Evolutionary conservation across 2,329 filamentous ascomycete genomes (phyloP).

Genomic region (Colletotrichum magnum): DNA sequence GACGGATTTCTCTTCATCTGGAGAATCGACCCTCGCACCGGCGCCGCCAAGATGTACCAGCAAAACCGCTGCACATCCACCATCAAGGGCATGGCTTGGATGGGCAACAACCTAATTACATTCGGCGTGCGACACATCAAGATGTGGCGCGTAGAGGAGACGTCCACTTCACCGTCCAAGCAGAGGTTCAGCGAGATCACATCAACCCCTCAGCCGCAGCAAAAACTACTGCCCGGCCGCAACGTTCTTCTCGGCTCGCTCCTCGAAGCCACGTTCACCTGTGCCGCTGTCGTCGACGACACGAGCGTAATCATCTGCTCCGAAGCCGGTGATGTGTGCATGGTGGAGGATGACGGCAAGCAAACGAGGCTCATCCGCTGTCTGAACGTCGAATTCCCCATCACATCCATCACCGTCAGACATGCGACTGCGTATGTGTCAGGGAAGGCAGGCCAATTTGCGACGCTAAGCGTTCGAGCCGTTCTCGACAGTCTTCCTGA

Average conservation of each 20-base stretch:
- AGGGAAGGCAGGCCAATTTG: conserved; percentile 74
- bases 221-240: conserved; percentile 85
- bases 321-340: conserved; percentile 89
- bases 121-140: conserved; percentile 94
- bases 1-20: conserved; percentile 96
- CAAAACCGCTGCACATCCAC: conserved; percentile 92
- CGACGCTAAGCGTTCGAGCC: conserved; percentile 65
- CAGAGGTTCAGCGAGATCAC: conserved; percentile 60
- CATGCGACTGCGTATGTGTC: conserved; percentile 75
- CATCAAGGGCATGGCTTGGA: conserved; percentile 90
- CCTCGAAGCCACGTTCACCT: conserved; percentile 87
- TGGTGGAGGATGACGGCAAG: conserved; percentile 83
- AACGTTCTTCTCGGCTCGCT: conserved; percentile 89
- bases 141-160: conserved; percentile 88
- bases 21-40: conserved; percentile 86
- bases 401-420: conserved; percentile 76
- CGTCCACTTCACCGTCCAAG: conserved; percentile 74
- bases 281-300: conserved; percentile 79
- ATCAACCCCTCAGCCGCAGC: conserved; percentile 48
- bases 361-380: conserved; percentile 79
- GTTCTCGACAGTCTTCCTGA: conserved; percentile 59
- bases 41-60: conserved; percentile 83
- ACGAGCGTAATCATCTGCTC: conserved; percentile 86
- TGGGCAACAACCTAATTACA: conserved; percentile 86
- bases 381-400: conserved; percentile 75